A percentile compares a stretch with the other conserved stretches of the same genome.
Conservation (phyloP, 805 yeast genomes). For the Wickerhamiella sergipiensis region DNA sequence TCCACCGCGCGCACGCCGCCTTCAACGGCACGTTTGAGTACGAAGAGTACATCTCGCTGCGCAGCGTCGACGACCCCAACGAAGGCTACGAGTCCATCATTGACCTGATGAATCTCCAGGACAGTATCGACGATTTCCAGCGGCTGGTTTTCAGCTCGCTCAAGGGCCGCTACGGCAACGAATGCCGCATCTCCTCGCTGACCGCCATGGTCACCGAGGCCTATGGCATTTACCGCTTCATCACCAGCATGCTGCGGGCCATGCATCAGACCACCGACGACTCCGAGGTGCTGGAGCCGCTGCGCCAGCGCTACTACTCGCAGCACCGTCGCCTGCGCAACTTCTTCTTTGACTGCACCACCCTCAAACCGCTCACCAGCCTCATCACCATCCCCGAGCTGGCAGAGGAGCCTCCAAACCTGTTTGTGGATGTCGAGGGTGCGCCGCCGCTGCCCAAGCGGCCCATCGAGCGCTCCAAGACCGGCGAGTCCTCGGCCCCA, state of each 20-base stretch:
- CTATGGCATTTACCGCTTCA: conserved; percentile 82
- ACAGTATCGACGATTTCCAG: conserved; percentile 65
- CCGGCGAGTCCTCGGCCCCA: conserved; percentile 15
- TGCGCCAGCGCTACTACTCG: conserved; percentile 53
- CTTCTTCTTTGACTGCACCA: conserved; percentile 81
- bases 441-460: conserved; percentile 30
- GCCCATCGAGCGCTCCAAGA: conserved; percentile 22
- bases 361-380: conserved; percentile 66
- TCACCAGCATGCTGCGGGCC: conserved; percentile 82
- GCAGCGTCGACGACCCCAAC: conserved; percentile 83
- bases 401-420: conserved; percentile 45
- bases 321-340: conserved; percentile 62
- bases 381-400: conserved; percentile 68
- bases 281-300: conserved; percentile 63
- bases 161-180: conserved; percentile 41
- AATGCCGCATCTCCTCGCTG: conserved; percentile 73
- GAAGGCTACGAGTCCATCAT: conserved; percentile 86
- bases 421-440: conserved; percentile 35
- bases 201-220: conserved; percentile 86
- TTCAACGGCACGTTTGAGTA: conserved; percentile 94
- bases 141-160: conserved; percentile 62
- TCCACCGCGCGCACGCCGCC: conserved; percentile 74
- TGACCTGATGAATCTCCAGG: conserved; percentile 78
- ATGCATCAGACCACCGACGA: conserved; percentile 60
- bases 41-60: conserved; percentile 81